Evolutionary conservation across 1,139 yeast species (phyloP).

Genomic region (Yarrowia galli): DNA sequence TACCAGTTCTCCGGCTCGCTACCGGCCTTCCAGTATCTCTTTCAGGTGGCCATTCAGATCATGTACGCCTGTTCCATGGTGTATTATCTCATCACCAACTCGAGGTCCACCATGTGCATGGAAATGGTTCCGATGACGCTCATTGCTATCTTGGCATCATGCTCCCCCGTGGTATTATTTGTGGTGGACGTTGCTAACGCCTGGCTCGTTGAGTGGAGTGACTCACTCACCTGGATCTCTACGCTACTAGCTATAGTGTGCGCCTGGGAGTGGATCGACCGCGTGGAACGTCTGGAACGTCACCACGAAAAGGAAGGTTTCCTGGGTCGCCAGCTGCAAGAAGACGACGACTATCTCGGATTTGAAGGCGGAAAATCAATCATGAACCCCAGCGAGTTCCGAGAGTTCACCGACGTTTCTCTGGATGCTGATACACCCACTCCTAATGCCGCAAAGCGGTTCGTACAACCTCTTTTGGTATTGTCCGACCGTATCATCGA

Average conservation of each 20-base stretch:
- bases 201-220: conserved; percentile 76
- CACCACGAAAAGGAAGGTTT: conserved; percentile 72
- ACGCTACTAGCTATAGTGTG: conserved; percentile 73
- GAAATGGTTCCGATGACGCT: conserved; percentile 60
- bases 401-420: conserved; percentile 28
- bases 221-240: conserved; percentile 72
- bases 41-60: conserved; percentile 76
- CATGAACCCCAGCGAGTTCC: conserved; percentile 29
- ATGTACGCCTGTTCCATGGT: conserved; percentile 73
- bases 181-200: conserved; percentile 77
- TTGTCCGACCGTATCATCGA: conserved; percentile 33
- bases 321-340: conserved; percentile 76
- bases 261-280: conserved; percentile 88
- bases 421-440: not conserved
- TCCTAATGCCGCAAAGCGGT: conserved; percentile 21
- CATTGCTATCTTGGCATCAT: conserved; percentile 63
- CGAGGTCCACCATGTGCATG: conserved; percentile 59
- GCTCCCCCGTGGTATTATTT: conserved; percentile 68
- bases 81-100: conserved; percentile 64
- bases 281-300: conserved; percentile 64
- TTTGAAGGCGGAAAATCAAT: conserved; percentile 28
- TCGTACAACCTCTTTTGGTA: conserved; percentile 12
- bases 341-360: conserved; percentile 57
- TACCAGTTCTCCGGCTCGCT: conserved; percentile 54
- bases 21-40: conserved; percentile 80